Evolutionary conservation across 257 asterid species (phyloP).

Genomic region (Fraxinus anomala): DNA sequence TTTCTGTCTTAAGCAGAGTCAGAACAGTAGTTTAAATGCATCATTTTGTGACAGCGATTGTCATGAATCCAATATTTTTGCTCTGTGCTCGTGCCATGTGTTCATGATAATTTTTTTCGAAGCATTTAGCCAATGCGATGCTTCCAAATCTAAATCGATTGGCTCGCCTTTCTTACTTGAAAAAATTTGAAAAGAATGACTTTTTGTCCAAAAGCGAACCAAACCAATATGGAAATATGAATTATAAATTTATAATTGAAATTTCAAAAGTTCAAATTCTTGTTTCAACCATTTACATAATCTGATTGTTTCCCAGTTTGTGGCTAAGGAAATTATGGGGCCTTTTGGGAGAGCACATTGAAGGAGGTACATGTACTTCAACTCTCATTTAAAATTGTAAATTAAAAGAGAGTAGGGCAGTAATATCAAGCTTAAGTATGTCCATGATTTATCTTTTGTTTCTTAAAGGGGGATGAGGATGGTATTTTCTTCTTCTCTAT

Average conservation of each 20-base stretch:
- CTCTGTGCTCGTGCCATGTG: neutral
- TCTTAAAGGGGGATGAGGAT: neutral
- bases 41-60: neutral
- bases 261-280: conserved; percentile 34
- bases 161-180: conserved; percentile 24
- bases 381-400: conserved; percentile 9
- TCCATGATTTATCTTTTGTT: conserved; percentile 14
- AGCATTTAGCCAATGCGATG: neutral
- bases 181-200: conserved; percentile 36
- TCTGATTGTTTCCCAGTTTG: conserved; percentile 24
- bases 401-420: neutral
- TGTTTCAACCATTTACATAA: conserved; percentile 24
- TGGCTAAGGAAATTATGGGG: conserved; percentile 21
- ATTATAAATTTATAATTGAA: conserved; percentile 27
- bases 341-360: conserved; percentile 17
- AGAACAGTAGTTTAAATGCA: neutral
- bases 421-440: neutral
- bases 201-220: conserved; percentile 36
- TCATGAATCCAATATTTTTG: neutral
- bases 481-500: conserved; percentile 9
- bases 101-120: neutral
- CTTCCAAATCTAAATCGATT: conserved; percentile 24
- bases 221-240: conserved; percentile 1
- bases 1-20: neutral
- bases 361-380: conserved; percentile 19